Base-by-base conservation (phyloP, 106 monocot species). In the Posidonia australis region DNA sequence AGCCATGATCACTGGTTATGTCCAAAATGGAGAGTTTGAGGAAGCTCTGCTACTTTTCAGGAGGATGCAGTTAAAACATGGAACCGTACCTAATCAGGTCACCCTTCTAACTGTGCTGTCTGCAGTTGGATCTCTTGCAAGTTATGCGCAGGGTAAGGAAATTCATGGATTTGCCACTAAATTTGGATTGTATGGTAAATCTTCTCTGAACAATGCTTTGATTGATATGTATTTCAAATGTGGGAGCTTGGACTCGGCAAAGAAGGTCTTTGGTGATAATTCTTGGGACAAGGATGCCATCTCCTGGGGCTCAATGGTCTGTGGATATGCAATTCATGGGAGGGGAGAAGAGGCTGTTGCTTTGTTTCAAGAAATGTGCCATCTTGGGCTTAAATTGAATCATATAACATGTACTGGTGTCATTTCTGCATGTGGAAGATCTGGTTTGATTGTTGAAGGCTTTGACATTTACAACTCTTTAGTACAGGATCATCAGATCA, bases 251-350 rank as follows among this genome's bases (percentile, higher is more conserved):
- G 62, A 54, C 42, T 54, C 44, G 47, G 86, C 90, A 51, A 63
- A 54, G 14, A 21, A 42, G 11, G 30, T 90, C 22, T 96, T 96
- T 75, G 60, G 80, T 69, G 76, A 84, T 55, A 45, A 56, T 3
- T 79, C 66, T 20, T 90, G 90, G 84, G 46, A 70, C 20, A 96
- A 90, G 64, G 96, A 90, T 75, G 67, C 58, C 12, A 84, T 96
- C 44, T 90, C 96, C n/a, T 90, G 90, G 96, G 76, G 81, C 54
- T 78, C 78, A 1, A 90, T 96, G 76, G 64, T 90, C 60, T 77
- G 63, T 17, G 69, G 80, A 61, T 81, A 78, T 63, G 87, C 80
- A 13, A 52, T 79, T 64, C 90, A 90, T 72, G 90, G 87, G 55
- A 79, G 55, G 29, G 90, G 86, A 51, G 68, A 75, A 46, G 86